Evolutionary conservation across 192 early-diverging fungal species (phyloP), one percentile per base, ranked within the genome.

Genomic region (Coemansia sp.): DNA sequence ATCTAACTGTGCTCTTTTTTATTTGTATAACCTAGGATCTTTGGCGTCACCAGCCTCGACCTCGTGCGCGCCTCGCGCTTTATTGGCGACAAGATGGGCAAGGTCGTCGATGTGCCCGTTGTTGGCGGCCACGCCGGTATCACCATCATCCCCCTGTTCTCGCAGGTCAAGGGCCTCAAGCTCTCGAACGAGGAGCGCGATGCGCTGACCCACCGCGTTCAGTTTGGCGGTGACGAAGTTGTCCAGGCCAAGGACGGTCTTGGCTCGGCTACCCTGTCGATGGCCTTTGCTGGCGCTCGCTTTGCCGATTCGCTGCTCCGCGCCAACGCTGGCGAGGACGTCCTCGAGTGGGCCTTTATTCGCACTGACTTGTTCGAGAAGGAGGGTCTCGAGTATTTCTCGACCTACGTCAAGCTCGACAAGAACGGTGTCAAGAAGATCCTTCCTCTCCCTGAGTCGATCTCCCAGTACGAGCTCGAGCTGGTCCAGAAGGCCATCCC

Each of bases 161-260:
- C 91, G 72, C 90, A 95, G 88, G 79, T 84, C 39, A 79, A 85
- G 63, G 66, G 79, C 66, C 78, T 91, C 13, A 69, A 80, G 51
- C 93, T 95, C 70, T 85, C 88, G 74, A 81, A 93, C 73, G 94
- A 94, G 68, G 90, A 98, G 86, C 85, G 93, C 68, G 93, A 95
- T 62, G 86, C 86, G 19, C 85, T 99, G 64, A 98, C 96, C 67
- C 70, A 99, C 86, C 93, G 98, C 61, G 96, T 99, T 69, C 98
- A 99, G 86, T 99, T 91, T 74, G 98, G 96, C 77, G 98, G 98
- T 70, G 98, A 99, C 75, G 98, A 99, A 79, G 98, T 99, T 63
- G 98, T 99, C 78, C 93, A 99, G 90, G 98, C 98, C 77, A 99
- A 99, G 90, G 91, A 95, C 85, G 97, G 97, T 64, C 88, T 89